Conservation (phyloP, 1,139 yeast species). For the Blastobotrys serpentis region DNA sequence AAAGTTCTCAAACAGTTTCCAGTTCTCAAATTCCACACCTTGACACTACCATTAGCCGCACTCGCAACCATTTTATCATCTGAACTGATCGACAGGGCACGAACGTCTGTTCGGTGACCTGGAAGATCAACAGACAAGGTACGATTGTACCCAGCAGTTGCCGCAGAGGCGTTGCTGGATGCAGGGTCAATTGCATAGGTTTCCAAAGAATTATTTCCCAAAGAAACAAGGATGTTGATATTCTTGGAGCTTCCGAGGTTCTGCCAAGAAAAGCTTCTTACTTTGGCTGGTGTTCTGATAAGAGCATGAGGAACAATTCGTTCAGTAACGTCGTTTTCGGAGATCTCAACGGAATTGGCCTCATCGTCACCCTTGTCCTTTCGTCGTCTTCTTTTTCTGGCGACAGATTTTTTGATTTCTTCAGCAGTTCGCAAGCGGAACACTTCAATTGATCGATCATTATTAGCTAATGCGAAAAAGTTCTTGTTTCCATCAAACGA, state of each 20-base stretch:
- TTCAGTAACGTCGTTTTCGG: constrained; percentile 33
- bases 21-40: constrained; percentile 82
- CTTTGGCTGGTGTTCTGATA: constrained; percentile 37
- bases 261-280: constrained; percentile 38
- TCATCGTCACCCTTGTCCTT: constrained; percentile 58
- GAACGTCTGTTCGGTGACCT: constrained; percentile 88
- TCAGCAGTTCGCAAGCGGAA: constrained; percentile 75
- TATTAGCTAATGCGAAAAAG: constrained; percentile 68
- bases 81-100: constrained; percentile 77
- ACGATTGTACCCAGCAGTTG: constrained; percentile 51
- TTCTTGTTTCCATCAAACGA: constrained; percentile 48
- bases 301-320: constrained; percentile 34
- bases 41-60: constrained; percentile 85
- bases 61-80: constrained; percentile 82
- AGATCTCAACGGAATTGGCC: constrained; percentile 57
- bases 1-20: constrained; percentile 78
- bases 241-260: constrained; percentile 36
- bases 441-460: constrained; percentile 78
- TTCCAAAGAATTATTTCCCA: constrained; percentile 74
- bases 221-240: constrained; percentile 60
- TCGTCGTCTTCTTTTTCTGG: constrained; percentile 77
- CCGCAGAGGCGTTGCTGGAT: constrained; percentile 41
- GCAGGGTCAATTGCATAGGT: constrained; percentile 54
- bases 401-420: constrained; percentile 75
- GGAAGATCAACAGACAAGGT: constrained; percentile 63